Conservation (phyloP, 805 yeast genomes). For the Cyberlindnera lachancei region DNA sequence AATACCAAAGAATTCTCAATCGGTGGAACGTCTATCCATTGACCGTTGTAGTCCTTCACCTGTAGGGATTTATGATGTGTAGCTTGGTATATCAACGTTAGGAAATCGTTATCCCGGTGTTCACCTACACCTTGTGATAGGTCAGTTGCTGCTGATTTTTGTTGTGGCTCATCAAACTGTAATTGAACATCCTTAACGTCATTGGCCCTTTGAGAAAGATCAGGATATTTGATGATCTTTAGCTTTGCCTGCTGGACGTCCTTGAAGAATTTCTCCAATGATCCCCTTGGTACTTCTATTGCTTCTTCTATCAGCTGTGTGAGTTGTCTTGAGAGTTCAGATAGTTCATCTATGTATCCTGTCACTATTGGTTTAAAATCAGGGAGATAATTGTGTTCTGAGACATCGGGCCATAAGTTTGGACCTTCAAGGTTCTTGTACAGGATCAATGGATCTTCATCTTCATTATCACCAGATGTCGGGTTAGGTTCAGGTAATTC, state of each 20-base stretch:
- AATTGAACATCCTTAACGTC: slow-evolving; percentile 29
- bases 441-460: slow-evolving; percentile 23
- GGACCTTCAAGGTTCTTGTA: slow-evolving; percentile 41
- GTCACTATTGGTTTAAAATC: slow-evolving; percentile 24
- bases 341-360: slow-evolving; percentile 38
- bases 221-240: slow-evolving; percentile 36
- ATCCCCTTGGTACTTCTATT: slow-evolving; percentile 36
- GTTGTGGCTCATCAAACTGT: slow-evolving; percentile 35
- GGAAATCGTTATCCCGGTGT: slow-evolving; percentile 58
- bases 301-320: slow-evolving; percentile 47
- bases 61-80: slow-evolving; percentile 37
- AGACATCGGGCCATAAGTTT: slow-evolving; percentile 37
- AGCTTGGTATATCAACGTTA: slow-evolving; percentile 56
- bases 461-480: too few species aligned
- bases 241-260: slow-evolving; percentile 36
- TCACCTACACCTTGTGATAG: slow-evolving; percentile 30
- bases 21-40: slow-evolving; percentile 41
- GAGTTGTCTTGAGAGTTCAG: slow-evolving; percentile 33
- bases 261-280: slow-evolving; percentile 43
- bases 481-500: slow-evolving; percentile 36
- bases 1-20: slow-evolving; percentile 34
- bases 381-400: slow-evolving; percentile 27
- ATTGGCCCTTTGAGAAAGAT: slow-evolving; percentile 18
- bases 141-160: slow-evolving; percentile 31
- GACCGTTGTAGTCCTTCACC: slow-evolving; percentile 39